A percentile compares a stretch with the other conserved stretches of the same genome.
These are phyloP conservation scores for Zygotorulaspora danielsina DNA, from an alignment of 805 yeast species.

Conservation along the genomic window DNA sequence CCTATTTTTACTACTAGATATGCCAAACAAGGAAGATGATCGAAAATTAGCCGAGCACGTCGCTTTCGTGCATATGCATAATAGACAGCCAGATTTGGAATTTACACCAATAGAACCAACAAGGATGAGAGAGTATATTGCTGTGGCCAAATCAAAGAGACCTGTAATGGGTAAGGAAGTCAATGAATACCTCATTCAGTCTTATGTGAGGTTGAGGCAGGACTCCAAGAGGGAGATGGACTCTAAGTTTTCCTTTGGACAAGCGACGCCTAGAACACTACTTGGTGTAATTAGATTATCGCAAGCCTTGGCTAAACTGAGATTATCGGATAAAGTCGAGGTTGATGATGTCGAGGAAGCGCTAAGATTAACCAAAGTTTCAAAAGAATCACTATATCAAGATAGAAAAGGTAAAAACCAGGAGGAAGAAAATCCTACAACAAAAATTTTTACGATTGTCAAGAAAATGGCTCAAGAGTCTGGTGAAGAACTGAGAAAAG, in stretches of 20 bases:
- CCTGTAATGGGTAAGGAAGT: slow-evolving; percentile 83
- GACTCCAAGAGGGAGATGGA: slow-evolving; percentile 77
- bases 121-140: slow-evolving; percentile 80
- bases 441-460: slow-evolving; percentile 69
- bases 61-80: slow-evolving; percentile 92
- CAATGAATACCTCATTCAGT: slow-evolving; percentile 78
- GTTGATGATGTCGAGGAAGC: slow-evolving; percentile 94
- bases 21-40: slow-evolving; percentile 74
- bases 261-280: slow-evolving; percentile 92
- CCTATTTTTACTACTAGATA: slow-evolving; percentile 79
- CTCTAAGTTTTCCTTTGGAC: slow-evolving; percentile 74
- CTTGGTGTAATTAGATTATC: slow-evolving; percentile 87
- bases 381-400: slow-evolving; percentile 73
- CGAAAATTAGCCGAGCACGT: slow-evolving; percentile 89
- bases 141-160: slow-evolving; percentile 76
- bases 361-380: slow-evolving; percentile 74
- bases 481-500: slow-evolving; percentile 33
- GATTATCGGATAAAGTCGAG: slow-evolving; percentile 70
- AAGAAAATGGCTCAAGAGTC: slow-evolving; percentile 49
- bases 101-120: slow-evolving; percentile 73
- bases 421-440: slow-evolving; percentile 62
- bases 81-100: slow-evolving; percentile 73
- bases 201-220: slow-evolving; percentile 88
- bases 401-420: slow-evolving; percentile 44
- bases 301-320: slow-evolving; percentile 87